phyloP scores from a whole-genome alignment of 164 flowering plant species.

The Sedum album region DNA sequence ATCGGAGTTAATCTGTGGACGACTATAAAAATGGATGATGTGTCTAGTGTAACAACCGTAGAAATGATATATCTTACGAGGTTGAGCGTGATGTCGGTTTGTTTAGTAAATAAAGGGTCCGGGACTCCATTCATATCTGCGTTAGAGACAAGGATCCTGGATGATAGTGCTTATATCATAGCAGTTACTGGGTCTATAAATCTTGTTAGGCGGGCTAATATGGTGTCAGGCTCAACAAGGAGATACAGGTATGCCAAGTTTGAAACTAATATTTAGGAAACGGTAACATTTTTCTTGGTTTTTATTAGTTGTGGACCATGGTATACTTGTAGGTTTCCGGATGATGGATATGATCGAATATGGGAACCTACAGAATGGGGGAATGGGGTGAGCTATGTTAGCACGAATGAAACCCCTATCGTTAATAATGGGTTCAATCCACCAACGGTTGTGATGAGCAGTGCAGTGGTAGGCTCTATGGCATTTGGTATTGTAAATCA shows the following conservation, averaged over 20 bases:
- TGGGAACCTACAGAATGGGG: constrained; percentile 8
- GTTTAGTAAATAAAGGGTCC: constrained; percentile 8
- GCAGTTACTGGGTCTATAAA: neutral
- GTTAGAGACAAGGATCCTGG: constrained; percentile 6
- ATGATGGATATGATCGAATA: constrained; percentile 8
- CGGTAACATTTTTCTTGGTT: neutral
- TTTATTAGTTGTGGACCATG: too few relatives aligned
- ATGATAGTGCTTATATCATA: neutral
- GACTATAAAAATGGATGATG: neutral
- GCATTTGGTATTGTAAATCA: constrained; percentile 1
- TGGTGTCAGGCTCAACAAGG: neutral
- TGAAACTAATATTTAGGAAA: neutral
- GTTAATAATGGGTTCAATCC: neutral
- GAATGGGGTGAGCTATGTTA: neutral
- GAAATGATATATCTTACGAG: constrained; percentile 9
- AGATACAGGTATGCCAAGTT: neutral
- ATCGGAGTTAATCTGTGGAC: constrained; percentile 10
- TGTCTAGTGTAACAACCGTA: neutral
- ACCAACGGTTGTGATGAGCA: constrained; percentile 7
- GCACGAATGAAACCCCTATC: neutral
- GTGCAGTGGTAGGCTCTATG: neutral
- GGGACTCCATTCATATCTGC: constrained; percentile 10
- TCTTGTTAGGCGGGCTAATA: neutral
- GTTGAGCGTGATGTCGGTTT: neutral
- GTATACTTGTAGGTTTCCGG: neutral